Evolutionary conservation across 495 filamentous ascomycete species (phyloP).

Genomic region (Platismatia glauca): DNA sequence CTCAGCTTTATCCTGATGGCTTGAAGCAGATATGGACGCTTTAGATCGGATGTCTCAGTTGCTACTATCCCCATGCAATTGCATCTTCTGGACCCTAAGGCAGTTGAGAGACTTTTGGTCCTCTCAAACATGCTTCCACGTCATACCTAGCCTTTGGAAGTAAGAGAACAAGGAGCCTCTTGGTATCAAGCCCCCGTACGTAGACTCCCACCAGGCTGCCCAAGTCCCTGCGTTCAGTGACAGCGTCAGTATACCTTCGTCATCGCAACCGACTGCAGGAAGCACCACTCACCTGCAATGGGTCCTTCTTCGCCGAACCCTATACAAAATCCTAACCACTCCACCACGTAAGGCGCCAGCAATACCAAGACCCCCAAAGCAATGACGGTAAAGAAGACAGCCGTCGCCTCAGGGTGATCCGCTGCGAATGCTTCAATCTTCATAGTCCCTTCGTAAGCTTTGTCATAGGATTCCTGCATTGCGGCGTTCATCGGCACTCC

Average conservation of each 20-base stretch:
- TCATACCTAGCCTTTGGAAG: conserved; percentile 46
- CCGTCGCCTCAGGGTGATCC: conserved; percentile 32
- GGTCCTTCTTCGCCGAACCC: conserved; percentile 44
- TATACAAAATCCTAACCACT: conserved; percentile 43
- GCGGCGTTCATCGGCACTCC: conserved; percentile 28
- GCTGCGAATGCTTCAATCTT: conserved; percentile 28
- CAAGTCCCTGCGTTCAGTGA: conserved; percentile 29
- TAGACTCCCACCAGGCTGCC: conserved; percentile 39
- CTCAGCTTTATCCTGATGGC: background rate
- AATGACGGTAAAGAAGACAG: conserved; percentile 35
- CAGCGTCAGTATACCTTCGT: conserved; percentile 8
- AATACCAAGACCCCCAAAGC: conserved; percentile 42
- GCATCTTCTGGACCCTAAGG: background rate
- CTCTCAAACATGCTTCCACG: conserved; percentile 22
- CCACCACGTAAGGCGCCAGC: conserved; percentile 37
- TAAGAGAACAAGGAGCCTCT: conserved; percentile 41
- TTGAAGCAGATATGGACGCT: background rate
- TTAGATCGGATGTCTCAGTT: too few relatives aligned
- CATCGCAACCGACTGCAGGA: background rate
- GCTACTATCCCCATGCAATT: background rate
- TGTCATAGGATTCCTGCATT: conserved; percentile 30
- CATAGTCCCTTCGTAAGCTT: conserved; percentile 26
- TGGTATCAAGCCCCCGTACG: conserved; percentile 38
- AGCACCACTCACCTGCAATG: conserved; percentile 31
- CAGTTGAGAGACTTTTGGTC: background rate